Base-by-base conservation (phyloP, 1,284 basidiomycete species). In the Exobasidium cylindrosporum region DNA sequence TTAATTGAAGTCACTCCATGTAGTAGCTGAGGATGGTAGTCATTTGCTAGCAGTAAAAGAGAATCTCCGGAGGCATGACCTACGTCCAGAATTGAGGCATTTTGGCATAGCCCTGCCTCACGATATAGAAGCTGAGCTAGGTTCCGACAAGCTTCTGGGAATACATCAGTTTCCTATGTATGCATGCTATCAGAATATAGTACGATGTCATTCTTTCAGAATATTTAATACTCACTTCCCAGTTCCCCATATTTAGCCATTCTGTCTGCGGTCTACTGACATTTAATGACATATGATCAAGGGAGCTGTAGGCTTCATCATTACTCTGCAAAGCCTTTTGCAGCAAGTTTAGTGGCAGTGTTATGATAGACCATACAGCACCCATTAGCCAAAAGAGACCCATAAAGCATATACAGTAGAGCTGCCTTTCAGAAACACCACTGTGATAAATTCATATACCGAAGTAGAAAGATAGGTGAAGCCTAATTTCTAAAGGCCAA, bases 51-150 rank as follows among this genome's bases (percentile, higher is more conserved):
- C 14, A 74, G 57, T 17, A 77, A 68, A 11, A 75, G 64, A 24
- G 76, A 78, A 31, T 79, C 73, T 35, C 77, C 77, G 23, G 64
- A 66, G 0, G 76, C 77, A 52, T 73, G 72, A 13, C 77, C 77
- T 1, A 79, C 72, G 54, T 79, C 77, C 40, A 78, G 59, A 24
- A 79, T 60, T 1, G 59, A 65, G 29, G 64, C 58, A 2, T 60
- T 62, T 5, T 28, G 31, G n/a, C 58, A 57, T 11, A 76, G 44
- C 1, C 54, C 59, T 1, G 68, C 67, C 6, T 68, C 69, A 1
- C 58, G 35, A 45, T 74, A 69, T 31, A 77, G 58, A 58, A 56
- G 45, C 29, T 63, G 44, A 0, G 74, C 73, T 11, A 78, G 69
- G 14, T 65, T 67, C 60, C 65, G 52, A 46, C 70, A 64, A 10